phyloP scores from a whole-genome alignment of 495 filamentous ascomycete species.

The Aspergillus asperescens region DNA sequence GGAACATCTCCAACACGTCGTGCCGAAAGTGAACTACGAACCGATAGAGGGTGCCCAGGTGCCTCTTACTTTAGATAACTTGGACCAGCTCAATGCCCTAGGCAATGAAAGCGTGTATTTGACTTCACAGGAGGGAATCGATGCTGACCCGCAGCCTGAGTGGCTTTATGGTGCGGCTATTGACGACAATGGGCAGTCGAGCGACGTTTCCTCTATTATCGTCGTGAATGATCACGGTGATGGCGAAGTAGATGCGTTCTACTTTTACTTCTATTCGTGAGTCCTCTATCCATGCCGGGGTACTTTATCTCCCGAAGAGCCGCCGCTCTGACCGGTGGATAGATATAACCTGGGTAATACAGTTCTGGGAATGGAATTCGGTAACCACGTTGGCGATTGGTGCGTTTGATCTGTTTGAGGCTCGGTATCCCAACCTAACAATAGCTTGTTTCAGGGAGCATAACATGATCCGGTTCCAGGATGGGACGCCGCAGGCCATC shows the following conservation, averaged over 20 bases:
- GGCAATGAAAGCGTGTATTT: slow-evolving; percentile 52
- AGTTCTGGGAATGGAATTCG: slow-evolving; percentile 48
- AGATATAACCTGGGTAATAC: slow-evolving; percentile 49
- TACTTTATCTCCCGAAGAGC: neutral
- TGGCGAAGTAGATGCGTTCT: slow-evolving; percentile 58
- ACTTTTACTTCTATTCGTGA: slow-evolving; percentile 64
- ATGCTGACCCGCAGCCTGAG: slow-evolving; percentile 40
- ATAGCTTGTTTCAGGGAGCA: slow-evolving; percentile 45
- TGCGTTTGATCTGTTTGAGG: slow-evolving; percentile 11
- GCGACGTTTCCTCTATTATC: slow-evolving; percentile 43
- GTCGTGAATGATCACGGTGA: slow-evolving; percentile 53
- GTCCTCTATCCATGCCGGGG: slow-evolving; percentile 3
- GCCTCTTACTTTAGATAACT: slow-evolving; percentile 51
- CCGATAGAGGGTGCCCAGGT: slow-evolving; percentile 33
- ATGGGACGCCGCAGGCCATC: slow-evolving; percentile 51
- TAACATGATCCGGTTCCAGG: slow-evolving; percentile 61
- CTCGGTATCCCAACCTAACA: neutral
- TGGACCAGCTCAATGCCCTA: slow-evolving; percentile 48
- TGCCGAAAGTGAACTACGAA: slow-evolving; percentile 49
- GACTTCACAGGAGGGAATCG: slow-evolving; percentile 53
- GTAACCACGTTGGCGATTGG: slow-evolving; percentile 63
- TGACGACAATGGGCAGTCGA: slow-evolving; percentile 43
- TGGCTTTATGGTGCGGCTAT: slow-evolving; percentile 52
- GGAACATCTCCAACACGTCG: slow-evolving; percentile 50
- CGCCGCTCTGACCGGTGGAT: slow-evolving; percentile 2